These are phyloP conservation scores for Lepraria neglecta DNA, from an alignment of 495 filamentous ascomycete genomes.

Conservation along the genomic window DNA sequence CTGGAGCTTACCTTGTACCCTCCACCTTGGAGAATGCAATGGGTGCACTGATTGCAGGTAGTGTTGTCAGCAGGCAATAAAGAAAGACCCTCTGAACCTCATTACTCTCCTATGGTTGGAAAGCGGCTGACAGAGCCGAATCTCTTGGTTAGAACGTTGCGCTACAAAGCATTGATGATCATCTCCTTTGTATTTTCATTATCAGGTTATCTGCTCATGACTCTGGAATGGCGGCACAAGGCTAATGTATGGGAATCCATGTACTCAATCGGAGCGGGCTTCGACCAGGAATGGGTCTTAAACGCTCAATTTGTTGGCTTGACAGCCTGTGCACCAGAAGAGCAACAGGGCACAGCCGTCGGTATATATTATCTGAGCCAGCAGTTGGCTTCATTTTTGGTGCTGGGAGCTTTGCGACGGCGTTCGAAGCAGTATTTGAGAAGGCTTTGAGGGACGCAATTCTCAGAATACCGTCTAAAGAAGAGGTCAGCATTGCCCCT, in stretches of 20 bases:
- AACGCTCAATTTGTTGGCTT: constrained; percentile 34
- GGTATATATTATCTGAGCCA: constrained; percentile 34
- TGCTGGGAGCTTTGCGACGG: constrained; percentile 20
- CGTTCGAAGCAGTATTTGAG: background rate
- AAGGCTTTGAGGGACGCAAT: background rate
- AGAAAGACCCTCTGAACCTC: background rate
- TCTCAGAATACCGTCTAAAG: background rate
- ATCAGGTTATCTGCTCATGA: constrained; percentile 24
- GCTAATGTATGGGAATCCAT: too few species aligned
- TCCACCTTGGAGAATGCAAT: constrained; percentile 19
- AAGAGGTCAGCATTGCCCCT: background rate
- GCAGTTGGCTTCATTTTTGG: constrained; percentile 34
- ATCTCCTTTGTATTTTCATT: constrained; percentile 19
- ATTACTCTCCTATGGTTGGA: background rate
- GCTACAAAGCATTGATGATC: constrained; percentile 27
- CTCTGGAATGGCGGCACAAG: constrained; percentile 29
- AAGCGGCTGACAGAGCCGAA: background rate
- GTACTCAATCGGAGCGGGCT: background rate
- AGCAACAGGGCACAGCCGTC: constrained; percentile 27
- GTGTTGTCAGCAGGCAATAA: constrained; percentile 31
- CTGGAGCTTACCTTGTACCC: constrained; percentile 18
- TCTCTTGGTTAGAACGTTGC: background rate
- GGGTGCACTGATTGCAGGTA: constrained; percentile 27
- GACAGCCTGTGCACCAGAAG: constrained; percentile 27
- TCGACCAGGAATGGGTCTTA: constrained; percentile 26